Percentiles rank a stretch among this genome's conserved stretches.
phyloP scores from a whole-genome alignment of 2,329 filamentous ascomycete genomes.

The Verticillium nonalfalfae region DNA sequence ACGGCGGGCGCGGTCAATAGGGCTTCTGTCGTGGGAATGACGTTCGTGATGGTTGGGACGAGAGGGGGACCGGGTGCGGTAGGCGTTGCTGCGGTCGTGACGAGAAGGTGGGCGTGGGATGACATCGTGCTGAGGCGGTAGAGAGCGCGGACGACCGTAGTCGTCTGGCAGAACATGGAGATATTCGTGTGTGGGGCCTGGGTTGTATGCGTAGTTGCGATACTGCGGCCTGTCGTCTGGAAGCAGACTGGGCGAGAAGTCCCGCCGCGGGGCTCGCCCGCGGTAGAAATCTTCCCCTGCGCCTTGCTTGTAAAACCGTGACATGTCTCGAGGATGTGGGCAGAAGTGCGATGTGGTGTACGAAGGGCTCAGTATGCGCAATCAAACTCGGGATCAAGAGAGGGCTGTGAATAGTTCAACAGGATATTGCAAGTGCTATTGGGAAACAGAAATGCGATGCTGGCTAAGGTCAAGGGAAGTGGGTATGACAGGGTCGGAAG shows the following conservation, averaged over 20 bases:
- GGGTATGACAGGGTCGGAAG: too few species aligned
- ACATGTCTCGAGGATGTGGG: constrained; percentile 5
- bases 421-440: too few species aligned
- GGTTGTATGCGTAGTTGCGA: background rate
- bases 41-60: background rate
- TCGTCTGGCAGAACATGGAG: background rate
- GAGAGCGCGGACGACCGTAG: constrained; percentile 10
- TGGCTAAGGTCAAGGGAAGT: too few species aligned
- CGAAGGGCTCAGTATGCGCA: background rate
- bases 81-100: constrained; percentile 5
- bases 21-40: constrained; percentile 15
- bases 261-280: constrained; percentile 14
- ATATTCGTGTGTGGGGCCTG: constrained; percentile 1
- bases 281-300: constrained; percentile 18
- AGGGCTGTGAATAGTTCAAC: too few species aligned
- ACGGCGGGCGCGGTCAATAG: constrained; percentile 31
- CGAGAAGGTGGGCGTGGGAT: background rate
- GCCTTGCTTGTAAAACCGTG: constrained; percentile 21
- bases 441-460: too few species aligned
- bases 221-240: constrained; percentile 8
- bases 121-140: constrained; percentile 7
- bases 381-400: background rate
- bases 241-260: constrained; percentile 21
- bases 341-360: background rate
- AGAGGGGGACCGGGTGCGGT: constrained; percentile 16